Base-by-base conservation (phyloP, 257 asterid species). In the Ajuga chamaepitys region DNA sequence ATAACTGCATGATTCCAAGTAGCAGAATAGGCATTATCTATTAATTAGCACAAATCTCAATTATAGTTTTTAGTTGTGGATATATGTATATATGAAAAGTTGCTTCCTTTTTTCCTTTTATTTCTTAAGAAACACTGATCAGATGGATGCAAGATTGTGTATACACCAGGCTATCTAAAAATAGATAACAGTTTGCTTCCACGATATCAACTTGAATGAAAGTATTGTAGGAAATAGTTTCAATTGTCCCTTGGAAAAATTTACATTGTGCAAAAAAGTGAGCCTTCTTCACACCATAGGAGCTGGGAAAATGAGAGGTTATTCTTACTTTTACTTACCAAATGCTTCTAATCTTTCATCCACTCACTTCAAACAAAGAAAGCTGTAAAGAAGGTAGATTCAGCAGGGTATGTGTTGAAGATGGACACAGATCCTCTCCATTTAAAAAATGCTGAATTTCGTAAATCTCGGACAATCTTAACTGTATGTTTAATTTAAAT, bases 1-100 rank as follows among this genome's bases (percentile, higher is more conserved):
- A 47, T 66, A 66, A 38, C 72, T 64, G 59, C 64, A 62, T 51
- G 61, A 47, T 64, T 38, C 44, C 57, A 65, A 55, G 51, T 75
- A 54, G 60, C 73, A 35, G 46, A 47, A 40, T 75, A 63, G 72
- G 46, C 64, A 16, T 71, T 18, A 56, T 51, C 68, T 28, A 20
- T 62, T 69, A 65, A 50, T 18, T 16, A 60, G 28, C 41, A 59
- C 58, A 61, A 30, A 42, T 59, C 52, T 53, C 58, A 20, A 20
- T 32, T 30, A 18, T 34, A 34, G 60, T 22, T 45, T 37, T 7
- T 21, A 48, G 26, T 32, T 66, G 71, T 28, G 7, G 30, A 51
- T 66, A 50, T 17, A 58, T 64, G 72, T 76, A 47, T 54, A 67
- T 37, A 71, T 59, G 58, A 41, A 42, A 56, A 20, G 55, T 57